Evolutionary conservation across 2,329 filamentous ascomycete species (phyloP).

Genomic region (Aspergillus ustus): DNA sequence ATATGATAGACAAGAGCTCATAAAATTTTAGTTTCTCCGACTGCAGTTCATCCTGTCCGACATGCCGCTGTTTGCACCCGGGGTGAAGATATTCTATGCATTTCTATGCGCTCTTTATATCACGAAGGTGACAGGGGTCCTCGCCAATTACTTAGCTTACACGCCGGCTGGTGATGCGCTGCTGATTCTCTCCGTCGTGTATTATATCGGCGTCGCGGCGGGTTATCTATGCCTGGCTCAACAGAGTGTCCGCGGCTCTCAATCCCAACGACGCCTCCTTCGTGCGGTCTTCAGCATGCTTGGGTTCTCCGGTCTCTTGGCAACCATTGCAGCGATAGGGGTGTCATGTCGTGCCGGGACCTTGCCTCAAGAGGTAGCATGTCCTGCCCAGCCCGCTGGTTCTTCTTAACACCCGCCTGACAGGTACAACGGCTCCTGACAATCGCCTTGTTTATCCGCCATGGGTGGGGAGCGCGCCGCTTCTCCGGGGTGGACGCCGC

Average conservation of each 20-base stretch:
- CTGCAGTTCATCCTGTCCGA: constrained; percentile 3
- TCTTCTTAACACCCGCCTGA: not conserved
- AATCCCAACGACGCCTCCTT: not conserved
- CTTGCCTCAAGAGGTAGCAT: not conserved
- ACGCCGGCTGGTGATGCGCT: constrained; percentile 2
- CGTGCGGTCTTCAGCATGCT: not conserved
- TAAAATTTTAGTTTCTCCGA: not conserved
- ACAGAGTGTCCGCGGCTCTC: not conserved
- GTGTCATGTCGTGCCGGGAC: not conserved
- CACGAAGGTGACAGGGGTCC: not conserved
- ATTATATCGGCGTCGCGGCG: not conserved
- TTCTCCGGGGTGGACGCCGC: not conserved
- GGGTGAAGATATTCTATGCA: constrained; percentile 2
- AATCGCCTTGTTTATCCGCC: not conserved
- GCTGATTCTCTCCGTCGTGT: constrained; percentile 2
- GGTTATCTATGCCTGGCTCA: constrained; percentile 4
- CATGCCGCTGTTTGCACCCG: not conserved
- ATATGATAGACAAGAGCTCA: not conserved
- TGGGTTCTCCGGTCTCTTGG: not conserved
- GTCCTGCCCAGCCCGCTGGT: not conserved
- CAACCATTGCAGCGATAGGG: not conserved
- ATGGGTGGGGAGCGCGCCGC: not conserved
- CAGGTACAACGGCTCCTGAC: not conserved
- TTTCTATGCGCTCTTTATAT: not conserved
- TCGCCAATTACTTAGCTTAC: constrained; percentile 1